Conservation (phyloP, 2,329 filamentous ascomycete genomes). For the Dothidotthia symphoricarpi region DNA sequence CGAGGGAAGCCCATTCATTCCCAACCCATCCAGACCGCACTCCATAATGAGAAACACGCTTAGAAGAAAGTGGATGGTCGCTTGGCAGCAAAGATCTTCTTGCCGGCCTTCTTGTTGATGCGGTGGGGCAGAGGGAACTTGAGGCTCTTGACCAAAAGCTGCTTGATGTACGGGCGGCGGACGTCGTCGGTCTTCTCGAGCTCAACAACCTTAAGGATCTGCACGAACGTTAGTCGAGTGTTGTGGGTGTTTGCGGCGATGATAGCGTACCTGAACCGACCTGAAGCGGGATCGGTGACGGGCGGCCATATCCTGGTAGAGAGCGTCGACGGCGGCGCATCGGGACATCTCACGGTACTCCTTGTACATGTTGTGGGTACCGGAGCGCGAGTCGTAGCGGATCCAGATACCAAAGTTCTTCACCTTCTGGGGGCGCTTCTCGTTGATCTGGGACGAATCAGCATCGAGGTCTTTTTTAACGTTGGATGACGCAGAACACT, state of each 20-base stretch:
- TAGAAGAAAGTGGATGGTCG: constrained; percentile 98
- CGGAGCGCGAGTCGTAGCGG: constrained; percentile 99
- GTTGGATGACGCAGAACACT: not conserved
- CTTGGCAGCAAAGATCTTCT: constrained; percentile 90
- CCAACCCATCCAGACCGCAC: constrained; percentile 41
- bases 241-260: not conserved
- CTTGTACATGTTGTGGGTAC: constrained; percentile 99
- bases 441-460: constrained; percentile 67
- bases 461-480: not conserved
- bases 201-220: constrained; percentile 99
- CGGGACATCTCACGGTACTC: constrained; percentile 99
- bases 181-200: constrained; percentile 90
- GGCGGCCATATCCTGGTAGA: constrained; percentile 99
- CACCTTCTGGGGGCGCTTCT: constrained; percentile 99
- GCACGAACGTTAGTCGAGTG: constrained; percentile 4
- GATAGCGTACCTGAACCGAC: constrained; percentile 83
- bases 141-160: constrained; percentile 91
- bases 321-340: constrained; percentile 89
- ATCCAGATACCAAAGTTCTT: constrained; percentile 99
- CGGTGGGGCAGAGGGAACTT: constrained; percentile 99
- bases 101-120: constrained; percentile 74
- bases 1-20: constrained; percentile 42
- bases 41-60: constrained; percentile 49
- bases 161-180: constrained; percentile 99
- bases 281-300: constrained; percentile 97